These are phyloP conservation scores for Calamus simplicifolius DNA, from an alignment of 176 grass and related monocot genomes.

Conservation along the genomic window DNA sequence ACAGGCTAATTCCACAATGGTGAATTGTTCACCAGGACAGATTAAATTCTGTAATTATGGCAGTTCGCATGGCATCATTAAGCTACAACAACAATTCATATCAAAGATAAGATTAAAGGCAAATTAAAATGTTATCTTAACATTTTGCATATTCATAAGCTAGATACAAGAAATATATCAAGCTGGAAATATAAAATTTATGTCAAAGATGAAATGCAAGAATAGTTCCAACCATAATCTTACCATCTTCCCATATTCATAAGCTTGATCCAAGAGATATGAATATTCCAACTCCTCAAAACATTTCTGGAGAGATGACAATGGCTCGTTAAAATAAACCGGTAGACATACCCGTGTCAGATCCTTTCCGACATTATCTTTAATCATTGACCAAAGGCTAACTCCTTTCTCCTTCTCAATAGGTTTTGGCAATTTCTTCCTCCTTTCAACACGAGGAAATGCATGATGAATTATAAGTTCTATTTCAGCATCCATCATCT, in stretches of 20 bases:
- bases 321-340: conserved; percentile 93
- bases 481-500: conserved; percentile 30
- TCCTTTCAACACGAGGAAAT: conserved; percentile 31
- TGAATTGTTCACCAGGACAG: too few species aligned
- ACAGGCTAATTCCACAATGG: too few species aligned
- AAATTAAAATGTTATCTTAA: too few species aligned
- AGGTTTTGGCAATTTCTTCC: conserved; percentile 70
- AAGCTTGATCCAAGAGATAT: conserved; percentile 81
- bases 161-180: too few species aligned
- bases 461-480: conserved; percentile 21
- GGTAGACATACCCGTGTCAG: conserved; percentile 91
- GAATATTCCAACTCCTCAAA: conserved; percentile 99
- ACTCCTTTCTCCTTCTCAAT: conserved; percentile 82
- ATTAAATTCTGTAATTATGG: too few species aligned
- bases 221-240: neutral
- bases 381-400: conserved; percentile 94
- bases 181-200: too few species aligned
- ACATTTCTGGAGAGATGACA: conserved; percentile 93
- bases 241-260: conserved; percentile 72
- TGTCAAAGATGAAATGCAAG: too few species aligned
- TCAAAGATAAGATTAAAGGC: too few species aligned
- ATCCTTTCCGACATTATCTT: conserved; percentile 98
- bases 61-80: too few species aligned
- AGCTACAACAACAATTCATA: too few species aligned
- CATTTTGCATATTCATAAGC: too few species aligned